phyloP scores from a whole-genome alignment of 1,284 basidiomycete genomes.

The Boletus mariae region DNA sequence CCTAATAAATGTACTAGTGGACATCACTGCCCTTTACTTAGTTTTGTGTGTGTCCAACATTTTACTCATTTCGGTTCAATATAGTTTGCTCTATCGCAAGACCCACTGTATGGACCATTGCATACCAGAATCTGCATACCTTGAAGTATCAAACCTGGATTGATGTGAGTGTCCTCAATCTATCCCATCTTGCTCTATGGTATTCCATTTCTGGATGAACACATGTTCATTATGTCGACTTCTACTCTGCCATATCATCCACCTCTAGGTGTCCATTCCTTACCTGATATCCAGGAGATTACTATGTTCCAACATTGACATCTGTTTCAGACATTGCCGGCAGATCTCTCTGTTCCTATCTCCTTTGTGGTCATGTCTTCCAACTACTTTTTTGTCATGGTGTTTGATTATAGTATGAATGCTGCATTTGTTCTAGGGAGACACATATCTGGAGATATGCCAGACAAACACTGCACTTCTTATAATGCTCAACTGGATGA shows the following conservation, averaged over 20 bases:
- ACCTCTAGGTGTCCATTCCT: not conserved
- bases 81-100: too few relatives aligned
- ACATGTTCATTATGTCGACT: too few relatives aligned
- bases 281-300: not conserved
- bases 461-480: not conserved
- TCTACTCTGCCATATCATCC: too few relatives aligned
- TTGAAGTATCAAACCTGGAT: conserved; percentile 1
- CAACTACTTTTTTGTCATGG: not conserved
- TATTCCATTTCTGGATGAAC: not conserved
- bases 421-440: not conserved
- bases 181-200: not conserved
- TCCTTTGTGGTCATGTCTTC: too few relatives aligned
- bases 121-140: not conserved
- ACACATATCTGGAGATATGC: not conserved
- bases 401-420: not conserved
- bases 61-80: too few relatives aligned
- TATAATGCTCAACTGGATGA: not conserved
- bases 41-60: too few relatives aligned
- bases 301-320: too few relatives aligned
- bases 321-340: too few relatives aligned
- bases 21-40: too few relatives aligned
- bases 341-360: too few relatives aligned
- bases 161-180: not conserved
- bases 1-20: too few relatives aligned
- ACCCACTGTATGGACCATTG: not conserved